Base-by-base conservation (phyloP, 2,329 filamentous ascomycete genomes). In the Byssochlamys sp. region DNA sequence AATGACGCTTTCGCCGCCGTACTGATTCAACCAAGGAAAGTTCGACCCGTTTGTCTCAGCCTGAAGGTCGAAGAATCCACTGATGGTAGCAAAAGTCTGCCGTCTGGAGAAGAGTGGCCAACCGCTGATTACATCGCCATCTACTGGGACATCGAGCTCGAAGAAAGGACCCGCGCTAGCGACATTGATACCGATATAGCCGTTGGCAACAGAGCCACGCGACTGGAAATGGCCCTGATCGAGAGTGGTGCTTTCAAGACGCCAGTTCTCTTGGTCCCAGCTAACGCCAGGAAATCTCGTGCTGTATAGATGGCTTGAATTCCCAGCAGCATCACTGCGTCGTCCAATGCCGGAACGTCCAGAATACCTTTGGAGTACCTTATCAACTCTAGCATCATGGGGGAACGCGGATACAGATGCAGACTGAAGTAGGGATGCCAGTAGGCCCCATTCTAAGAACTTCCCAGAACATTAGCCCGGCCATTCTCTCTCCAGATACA, bases 1-100 rank as follows among this genome's bases (percentile, higher is more conserved):
- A 60, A 89, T 87, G 54, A 87, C 84, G 63, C 82, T 87, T 65
- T 90, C 87, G 58, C 82, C 81, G 5, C 86, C 86, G 70, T 87
- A 86, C 62, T 89, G 82, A 57, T 82, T 78, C 50, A 90, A 69
- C 85, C 87, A 89, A 0, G 78, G 78, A 62, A 86, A 88, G 63
- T 89, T 89, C 5, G 81, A 80, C 0, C 80, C 78, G 51, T 82
- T 84, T 0, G 80, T 82, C 29, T 76, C 79, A 2, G 78, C 76
- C 66, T 88, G 83, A 2, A 75, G 75, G 60, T 87, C 79, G 67
- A 80, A 89, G 66, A 89, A 88, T 1, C 86, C 86, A 3, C 83
- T 80, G 28, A 89, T 80, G 0, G 85, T 88, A 1, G 83, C 83
- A 66, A 89, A 88, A 0, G 82, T 81, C 63, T 88, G 83, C 33